Evolutionary conservation across 2,329 filamentous ascomycete species (phyloP), one percentile per base, ranked within the genome.

Genomic region (Ceratocystis diversiconidia): DNA sequence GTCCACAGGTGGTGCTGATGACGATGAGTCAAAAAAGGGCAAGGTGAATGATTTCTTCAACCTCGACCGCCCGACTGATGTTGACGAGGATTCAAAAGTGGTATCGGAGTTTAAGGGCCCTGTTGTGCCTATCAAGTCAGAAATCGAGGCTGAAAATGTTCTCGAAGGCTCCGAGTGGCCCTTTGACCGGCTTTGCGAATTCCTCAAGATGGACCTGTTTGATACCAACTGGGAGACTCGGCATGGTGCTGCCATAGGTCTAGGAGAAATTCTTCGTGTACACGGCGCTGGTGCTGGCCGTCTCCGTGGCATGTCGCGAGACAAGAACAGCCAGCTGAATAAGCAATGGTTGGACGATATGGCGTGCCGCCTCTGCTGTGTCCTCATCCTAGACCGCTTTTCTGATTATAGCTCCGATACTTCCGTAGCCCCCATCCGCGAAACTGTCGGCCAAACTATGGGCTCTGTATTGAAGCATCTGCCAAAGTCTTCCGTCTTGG

Each of bases 371-470:
- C 82, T 99, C 61, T 92, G 92, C 74, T 96, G 90, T 73, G 92
- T 99, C 63, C 87, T 99, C 71, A 96, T 99, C 86, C 85, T 99
- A 17, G 94, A 99, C 76, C 86, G 92, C 64, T 99, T 99, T 73
- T 95, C 92, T 66, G 94, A 99, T 73, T 99, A 96, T 76, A 94
- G 95, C 67, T 96, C 92, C 4, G 94, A 99, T 74, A 99, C 90
- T 64, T 95, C 95, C 0, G 91, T 99, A 50, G 94, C 94, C 0
- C 94, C 94, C 0, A 96, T 99, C 69, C 83, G 94, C 69, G 94
- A 99, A 77, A 96, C 92, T 0, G 89, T 95, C 50, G 94, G 94
- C 59, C 94, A 99, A 75, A 92, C 92, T 1, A 79, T 99, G 15
- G 95, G 92, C 70, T 90, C 92, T 12, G 84, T 95, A 15, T 78